Base-by-base conservation (phyloP, 805 yeast species). In the Spathaspora hagerdaliae region DNA sequence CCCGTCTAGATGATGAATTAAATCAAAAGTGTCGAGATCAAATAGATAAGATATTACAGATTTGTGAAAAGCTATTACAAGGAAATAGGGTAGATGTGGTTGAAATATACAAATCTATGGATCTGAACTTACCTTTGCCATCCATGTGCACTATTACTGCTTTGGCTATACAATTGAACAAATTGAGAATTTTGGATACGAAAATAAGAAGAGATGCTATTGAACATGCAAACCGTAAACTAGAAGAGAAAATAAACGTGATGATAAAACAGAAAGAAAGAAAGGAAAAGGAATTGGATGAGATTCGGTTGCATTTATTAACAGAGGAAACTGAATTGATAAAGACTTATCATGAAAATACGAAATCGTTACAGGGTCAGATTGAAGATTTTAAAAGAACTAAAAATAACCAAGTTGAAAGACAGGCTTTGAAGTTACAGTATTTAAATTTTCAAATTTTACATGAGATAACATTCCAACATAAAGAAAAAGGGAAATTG, bases 81-180 rank as follows among this genome's bases (percentile, higher is more conserved):
- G 52, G 50, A 8, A 41, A 39, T 12, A 33, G 34, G 13, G 39
- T 32, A n/a, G 39, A 41, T 15, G 31, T 6, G 10, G 37, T n/a
- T 7, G 35, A 11, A 27, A 37, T 40, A 13, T 15, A 35, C 11
- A 32, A 31, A 24, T 15, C 13, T 13, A 42, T 37, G 40, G 39
- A 47, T 44, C 36, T 38, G n/a, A 50, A 40, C 4, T 40, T 56
- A n/a, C 61, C 59, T 5, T 32, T 46, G 24, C 50, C 54, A 6
- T 49, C 57, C 1, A 35, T 42, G 1, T 10, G 41, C 27, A 51
- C 63, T 19, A 54, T 67, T 3, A 56, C 59, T 14, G 44, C 53
- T 12, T 48, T 71, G 8, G 55, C 68, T 2, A 45, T 63, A 5
- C 71, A 66, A 41, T 54, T 71, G 36, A 57, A 60, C 31, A 68